Conservation (phyloP, 225 moss, liverwort and hornwort species). For the Antitrichia curtipendula region DNA sequence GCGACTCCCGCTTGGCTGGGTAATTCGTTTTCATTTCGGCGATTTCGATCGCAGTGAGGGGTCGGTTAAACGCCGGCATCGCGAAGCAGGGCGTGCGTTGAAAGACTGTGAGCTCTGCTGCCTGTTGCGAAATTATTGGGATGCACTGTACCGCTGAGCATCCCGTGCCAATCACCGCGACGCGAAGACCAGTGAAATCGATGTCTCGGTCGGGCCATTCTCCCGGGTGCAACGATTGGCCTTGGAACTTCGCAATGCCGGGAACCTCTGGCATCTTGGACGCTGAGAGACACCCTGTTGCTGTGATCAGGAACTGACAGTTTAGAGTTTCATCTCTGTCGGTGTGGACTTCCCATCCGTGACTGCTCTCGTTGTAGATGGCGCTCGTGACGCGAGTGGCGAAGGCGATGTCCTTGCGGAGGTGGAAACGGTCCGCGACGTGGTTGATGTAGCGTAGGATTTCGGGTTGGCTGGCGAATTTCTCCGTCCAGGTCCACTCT, state of each 20-base stretch:
- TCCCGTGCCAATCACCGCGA: constrained; percentile 20
- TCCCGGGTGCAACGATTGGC: not conserved
- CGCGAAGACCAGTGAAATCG: constrained; percentile 2
- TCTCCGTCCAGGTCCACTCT: constrained; percentile 26
- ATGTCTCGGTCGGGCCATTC: not conserved
- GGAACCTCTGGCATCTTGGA: not conserved
- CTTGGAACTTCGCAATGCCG: not conserved
- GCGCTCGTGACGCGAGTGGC: not conserved
- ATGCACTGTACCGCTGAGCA: constrained; percentile 2
- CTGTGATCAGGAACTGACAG: not conserved
- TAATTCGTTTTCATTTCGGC: not conserved
- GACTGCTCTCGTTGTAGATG: not conserved
- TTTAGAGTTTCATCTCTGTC: not conserved
- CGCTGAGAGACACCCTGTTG: not conserved
- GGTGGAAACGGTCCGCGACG: constrained; percentile 12
- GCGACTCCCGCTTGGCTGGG: not conserved
- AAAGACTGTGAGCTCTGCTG: not conserved
- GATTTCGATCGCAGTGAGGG: not conserved
- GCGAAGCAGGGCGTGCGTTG: constrained; percentile 14
- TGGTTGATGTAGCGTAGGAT: constrained; percentile 14
- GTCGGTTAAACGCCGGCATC: not conserved
- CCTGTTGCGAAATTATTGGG: constrained; percentile 2
- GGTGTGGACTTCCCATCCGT: not conserved
- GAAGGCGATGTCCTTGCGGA: constrained; percentile 5
- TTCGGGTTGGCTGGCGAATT: constrained; percentile 3